These are phyloP conservation scores for Xylaria sp. DNA, from an alignment of 2,329 filamentous ascomycete species.

Conservation along the genomic window DNA sequence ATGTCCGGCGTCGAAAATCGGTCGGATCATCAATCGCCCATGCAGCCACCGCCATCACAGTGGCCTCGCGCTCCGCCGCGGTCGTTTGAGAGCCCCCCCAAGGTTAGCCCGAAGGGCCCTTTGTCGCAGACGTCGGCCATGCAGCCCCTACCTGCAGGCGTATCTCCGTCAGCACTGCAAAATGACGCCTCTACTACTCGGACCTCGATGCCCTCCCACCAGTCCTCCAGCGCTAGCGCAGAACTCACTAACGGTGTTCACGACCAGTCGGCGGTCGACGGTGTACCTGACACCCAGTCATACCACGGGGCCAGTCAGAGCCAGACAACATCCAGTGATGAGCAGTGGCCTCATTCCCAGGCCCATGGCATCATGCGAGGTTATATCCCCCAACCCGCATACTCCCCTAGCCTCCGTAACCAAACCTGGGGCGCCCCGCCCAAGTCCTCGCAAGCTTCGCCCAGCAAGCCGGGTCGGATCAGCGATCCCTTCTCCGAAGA, in stretches of 20 bases:
- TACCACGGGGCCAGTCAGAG: constrained; percentile 38
- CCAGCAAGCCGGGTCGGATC: constrained; percentile 37
- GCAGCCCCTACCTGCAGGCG: constrained; percentile 51
- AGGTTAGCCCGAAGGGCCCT: constrained; percentile 42
- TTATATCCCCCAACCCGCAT: constrained; percentile 34
- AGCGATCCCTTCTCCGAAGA: constrained; percentile 39
- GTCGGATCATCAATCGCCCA: constrained; percentile 40
- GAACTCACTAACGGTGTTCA: constrained; percentile 65
- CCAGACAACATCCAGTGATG: constrained; percentile 47
- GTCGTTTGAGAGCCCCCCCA: constrained; percentile 34
- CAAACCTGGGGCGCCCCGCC: constrained; percentile 35
- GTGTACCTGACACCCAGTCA: constrained; percentile 52
- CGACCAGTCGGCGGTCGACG: constrained; percentile 37
- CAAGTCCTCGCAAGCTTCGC: constrained; percentile 32
- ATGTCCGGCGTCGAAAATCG: constrained; percentile 53
- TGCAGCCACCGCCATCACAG: constrained; percentile 45
- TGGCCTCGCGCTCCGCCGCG: constrained; percentile 32
- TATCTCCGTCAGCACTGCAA: constrained; percentile 54
- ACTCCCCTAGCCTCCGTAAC: constrained; percentile 22
- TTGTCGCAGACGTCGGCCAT: constrained; percentile 60
- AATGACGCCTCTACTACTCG: constrained; percentile 96
- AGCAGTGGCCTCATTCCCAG: constrained; percentile 55
- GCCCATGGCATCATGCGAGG: constrained; percentile 45
- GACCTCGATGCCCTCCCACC: constrained; percentile 65
- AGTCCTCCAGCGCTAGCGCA: constrained; percentile 62